phyloP scores from a whole-genome alignment of 2,329 filamentous ascomycete species.

The Plectosphaerella sp. region DNA sequence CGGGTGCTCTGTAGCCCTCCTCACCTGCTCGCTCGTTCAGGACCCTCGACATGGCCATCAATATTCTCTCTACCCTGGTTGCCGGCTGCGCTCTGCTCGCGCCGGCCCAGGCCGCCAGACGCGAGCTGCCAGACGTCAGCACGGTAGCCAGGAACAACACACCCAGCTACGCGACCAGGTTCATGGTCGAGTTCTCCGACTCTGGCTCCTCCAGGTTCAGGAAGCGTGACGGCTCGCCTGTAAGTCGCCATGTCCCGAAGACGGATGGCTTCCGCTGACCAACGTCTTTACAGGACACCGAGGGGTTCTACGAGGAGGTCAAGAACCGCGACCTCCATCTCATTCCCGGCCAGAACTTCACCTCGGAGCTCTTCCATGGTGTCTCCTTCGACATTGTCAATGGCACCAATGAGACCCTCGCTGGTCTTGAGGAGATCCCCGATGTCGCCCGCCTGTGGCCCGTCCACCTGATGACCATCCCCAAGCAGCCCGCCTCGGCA shows the following conservation, averaged over 20 bases:
- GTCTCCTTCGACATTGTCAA: constrained; percentile 8
- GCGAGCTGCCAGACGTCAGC: neutral
- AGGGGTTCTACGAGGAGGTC: constrained; percentile 4
- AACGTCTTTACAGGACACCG: constrained; percentile 1
- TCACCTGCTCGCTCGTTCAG: neutral
- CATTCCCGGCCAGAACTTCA: constrained; percentile 6
- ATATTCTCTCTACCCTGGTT: neutral
- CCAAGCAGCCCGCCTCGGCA: neutral
- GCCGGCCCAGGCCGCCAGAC: neutral
- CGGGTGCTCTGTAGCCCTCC: neutral
- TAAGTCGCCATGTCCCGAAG: neutral
- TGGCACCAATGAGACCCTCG: constrained; percentile 1
- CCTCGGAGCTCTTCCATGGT: constrained; percentile 7
- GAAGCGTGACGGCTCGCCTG: neutral
- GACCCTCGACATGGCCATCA: neutral
- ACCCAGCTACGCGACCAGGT: neutral
- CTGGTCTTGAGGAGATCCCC: constrained; percentile 1
- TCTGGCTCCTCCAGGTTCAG: neutral
- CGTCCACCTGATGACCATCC: constrained; percentile 18
- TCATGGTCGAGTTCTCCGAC: neutral
- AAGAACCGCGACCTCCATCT: neutral
- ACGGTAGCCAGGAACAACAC: neutral
- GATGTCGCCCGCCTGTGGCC: constrained; percentile 2
- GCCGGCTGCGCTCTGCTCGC: neutral
- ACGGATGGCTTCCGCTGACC: too few species aligned